These are phyloP conservation scores for Butyriboletus loyo DNA, from an alignment of 768 basidiomycete species.

Conservation along the genomic window DNA sequence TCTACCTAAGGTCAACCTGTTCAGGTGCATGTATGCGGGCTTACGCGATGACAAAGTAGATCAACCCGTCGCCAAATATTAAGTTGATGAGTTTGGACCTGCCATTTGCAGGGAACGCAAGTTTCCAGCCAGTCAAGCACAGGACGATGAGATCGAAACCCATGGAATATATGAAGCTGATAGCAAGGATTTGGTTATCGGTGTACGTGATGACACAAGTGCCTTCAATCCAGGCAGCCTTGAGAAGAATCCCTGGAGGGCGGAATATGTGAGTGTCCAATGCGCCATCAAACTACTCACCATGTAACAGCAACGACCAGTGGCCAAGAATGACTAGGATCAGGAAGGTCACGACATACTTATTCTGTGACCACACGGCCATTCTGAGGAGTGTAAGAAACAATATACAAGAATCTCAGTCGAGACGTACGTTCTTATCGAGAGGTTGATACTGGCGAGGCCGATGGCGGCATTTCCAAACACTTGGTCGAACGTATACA, in stretches of 20 bases:
- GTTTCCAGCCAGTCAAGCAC: slow-evolving; percentile 58
- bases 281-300: slow-evolving; percentile 29
- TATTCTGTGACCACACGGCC: slow-evolving; percentile 65
- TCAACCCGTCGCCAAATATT: slow-evolving; percentile 69
- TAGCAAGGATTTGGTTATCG: slow-evolving; percentile 56
- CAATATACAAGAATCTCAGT: neutral
- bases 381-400: slow-evolving; percentile 41
- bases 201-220: slow-evolving; percentile 61
- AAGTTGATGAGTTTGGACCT: slow-evolving; percentile 58
- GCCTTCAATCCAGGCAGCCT: slow-evolving; percentile 50
- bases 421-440: slow-evolving; percentile 57
- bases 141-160: slow-evolving; percentile 64
- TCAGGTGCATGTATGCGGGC: slow-evolving; percentile 24
- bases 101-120: slow-evolving; percentile 44
- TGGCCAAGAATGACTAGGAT: slow-evolving; percentile 60
- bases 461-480: slow-evolving; percentile 67
- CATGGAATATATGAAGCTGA: slow-evolving; percentile 74
- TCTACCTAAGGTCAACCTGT: neutral
- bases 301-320: slow-evolving; percentile 69
- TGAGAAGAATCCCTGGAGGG: slow-evolving; percentile 51
- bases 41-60: slow-evolving; percentile 71
- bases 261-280: neutral
- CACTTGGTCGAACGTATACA: slow-evolving; percentile 68
- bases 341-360: slow-evolving; percentile 51
- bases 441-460: slow-evolving; percentile 68